Evolutionary conservation across 805 yeast species (phyloP), one percentile per base, ranked within the genome.

Genomic region (Candida tallmaniae): DNA sequence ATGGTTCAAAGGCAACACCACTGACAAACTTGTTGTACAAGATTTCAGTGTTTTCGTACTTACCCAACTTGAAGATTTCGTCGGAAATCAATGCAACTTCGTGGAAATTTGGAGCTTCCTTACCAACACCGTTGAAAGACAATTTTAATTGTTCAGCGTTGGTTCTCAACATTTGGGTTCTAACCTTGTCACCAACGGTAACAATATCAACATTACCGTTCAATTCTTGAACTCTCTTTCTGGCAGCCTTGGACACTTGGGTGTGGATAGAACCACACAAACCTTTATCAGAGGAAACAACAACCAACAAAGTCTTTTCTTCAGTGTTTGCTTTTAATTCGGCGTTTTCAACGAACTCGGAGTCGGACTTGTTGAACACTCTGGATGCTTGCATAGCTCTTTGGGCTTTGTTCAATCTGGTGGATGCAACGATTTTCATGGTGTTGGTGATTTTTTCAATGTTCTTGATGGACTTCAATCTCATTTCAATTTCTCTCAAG

Each of bases 361-460:
- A 51, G 58, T 88, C 95, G 40, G 89, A 80, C 52, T 74, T 73
- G 58, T 81, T 81, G 74, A 85, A 90, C 42, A 77, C 82, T 64
- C 95, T 81, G 32, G 97, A 83, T 32, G 85, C 76, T 50, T 73
- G 70, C 88, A 88, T 90, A 42, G 97, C 95, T 65, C 82, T 84
- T 70, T 88, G 96, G 43, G 98, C 98, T 70, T 85, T 88, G 62
- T 78, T 74, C 64, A 93, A 78, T 72, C 96, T 83, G 52, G 98
- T 93, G 27, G 97, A 90, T 27, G 98, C 98, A 56, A 93, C 98
- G 69, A 93, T 83, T 76, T 89, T 93, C 97, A 93, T 93, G 67
- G 98, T 93, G 73, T 93, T 93, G 71, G 98, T 93, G 73, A 93
- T 93, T 76, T 93, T 93, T 73, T 93, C 97, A 65, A 93, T 90